Base-by-base conservation (phyloP, 495 filamentous ascomycete genomes). In the Podospora pseudopauciseta region DNA sequence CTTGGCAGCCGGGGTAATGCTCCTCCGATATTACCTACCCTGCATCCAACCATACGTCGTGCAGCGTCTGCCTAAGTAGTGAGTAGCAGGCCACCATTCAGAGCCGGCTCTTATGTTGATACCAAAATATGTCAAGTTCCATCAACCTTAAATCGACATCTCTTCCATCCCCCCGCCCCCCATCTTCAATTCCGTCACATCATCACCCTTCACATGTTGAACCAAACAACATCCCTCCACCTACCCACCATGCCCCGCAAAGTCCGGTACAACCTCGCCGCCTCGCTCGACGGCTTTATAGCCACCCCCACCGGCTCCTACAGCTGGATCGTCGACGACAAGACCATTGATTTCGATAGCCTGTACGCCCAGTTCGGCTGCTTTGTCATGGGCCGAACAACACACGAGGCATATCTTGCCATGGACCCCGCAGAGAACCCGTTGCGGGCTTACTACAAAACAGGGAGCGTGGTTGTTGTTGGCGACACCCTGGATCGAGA, bases 261-360 rank as follows among this genome's bases (percentile, higher is more conserved):
- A 13, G 39, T 49, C 9, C 7, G 39, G 2, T 49, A 49, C 9
- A 49, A 49, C 39, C 9, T 49, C 9, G 39, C 71, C 57, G 49
- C 68, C 39, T 67, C 71, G 44, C 71, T 72, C 62, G 66, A 72
- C 63, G 71, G 71, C 30, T 16, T 66, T 4, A 49, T 72, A 58
- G 65, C 68, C 65, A 67, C 71, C 7, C 53, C 66, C 5, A 1
- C 16, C 15, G 27, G 55, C 30, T 34, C 63, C 13, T 28, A 53
- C 13, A 18, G 64, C 57, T 72, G 71, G 71, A 70, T 72, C 54
- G 44, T 65, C 44, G 28, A 56, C 0, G 71, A 72, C 65, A 1
- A 65, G 3, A 66, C 71, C 53, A 72, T 72, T 49, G 63, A 68
- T 60, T 72, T 72, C 2, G 19, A 28, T 18, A 16, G 1, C 7